Base-by-base conservation (phyloP, 495 filamentous ascomycete genomes). In the Aspergillus ellipticus region DNA sequence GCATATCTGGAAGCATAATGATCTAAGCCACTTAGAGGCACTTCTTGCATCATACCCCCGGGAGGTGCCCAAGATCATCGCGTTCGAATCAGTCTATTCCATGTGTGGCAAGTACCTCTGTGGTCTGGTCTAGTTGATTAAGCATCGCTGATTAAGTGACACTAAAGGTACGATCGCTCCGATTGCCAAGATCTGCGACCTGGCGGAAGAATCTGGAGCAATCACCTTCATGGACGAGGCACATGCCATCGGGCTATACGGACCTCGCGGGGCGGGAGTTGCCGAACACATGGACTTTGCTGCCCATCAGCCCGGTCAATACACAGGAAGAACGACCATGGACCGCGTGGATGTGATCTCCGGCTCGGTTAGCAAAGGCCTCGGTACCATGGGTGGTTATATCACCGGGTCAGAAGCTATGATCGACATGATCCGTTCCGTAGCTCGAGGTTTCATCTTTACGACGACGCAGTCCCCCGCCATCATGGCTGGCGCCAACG, bases 1-100 rank as follows among this genome's bases (percentile, higher is more conserved):
- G 63, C 80, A 82, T 55, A 94, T 91, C 71, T 98, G 96, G 81
- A 96, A 89, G 77, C 94, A 98, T 75, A 97, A 97, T 66, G 88
- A 97, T 71, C 92, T 96, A 86, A 75, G 71, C 9, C 89, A 93
- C 59, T 76, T 98, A n/a, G 94, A 98, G 68, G 76, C 79, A 26
- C 82, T 85, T 58, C 82, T 97, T 16, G 42, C 8, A 1, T 17
- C 42, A 7, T 7, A 1, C 13, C 16, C 11, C 13, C 16, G 42
- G 8, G 3, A 7, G 9, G 42, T 16, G 7, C 16, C 16, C 6
- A 43, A 43, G 42, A 43, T 43, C 20, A 20, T 43, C 42, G 42
- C 20, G 15, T 16, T 43, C 42, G 42, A 43, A 19, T 16, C 16
- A 1, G 16, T 43, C 16, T 43, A 43, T 20, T 43, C 42, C 3